Evolutionary conservation across 768 basidiomycete genomes (phyloP).

Genomic region (Hypholoma sublateritium): DNA sequence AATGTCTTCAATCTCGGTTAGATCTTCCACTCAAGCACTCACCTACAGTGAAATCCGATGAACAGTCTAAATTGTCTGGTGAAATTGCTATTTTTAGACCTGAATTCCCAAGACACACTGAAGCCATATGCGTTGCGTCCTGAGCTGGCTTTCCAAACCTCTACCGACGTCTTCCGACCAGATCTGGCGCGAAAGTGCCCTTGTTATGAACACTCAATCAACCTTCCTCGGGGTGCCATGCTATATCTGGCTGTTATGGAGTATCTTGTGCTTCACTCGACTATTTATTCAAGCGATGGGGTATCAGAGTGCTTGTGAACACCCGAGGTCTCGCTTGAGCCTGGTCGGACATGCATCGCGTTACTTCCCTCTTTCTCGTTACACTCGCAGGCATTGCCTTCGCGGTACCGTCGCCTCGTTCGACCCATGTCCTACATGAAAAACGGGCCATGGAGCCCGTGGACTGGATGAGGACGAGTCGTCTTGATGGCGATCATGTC

Average conservation of each 20-base stretch:
- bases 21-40: too few relatives aligned
- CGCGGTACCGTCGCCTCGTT: constrained; percentile 19
- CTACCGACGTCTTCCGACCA: constrained; percentile 2
- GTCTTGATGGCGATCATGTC: constrained; percentile 23
- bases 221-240: neutral
- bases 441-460: constrained; percentile 26
- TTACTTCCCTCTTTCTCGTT: constrained; percentile 4
- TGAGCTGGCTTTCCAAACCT: neutral
- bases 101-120: constrained; percentile 3
- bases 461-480: constrained; percentile 23
- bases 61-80: neutral
- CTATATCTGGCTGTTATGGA: constrained; percentile 4
- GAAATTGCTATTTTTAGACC: neutral
- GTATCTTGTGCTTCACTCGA: neutral
- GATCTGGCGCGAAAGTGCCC: neutral
- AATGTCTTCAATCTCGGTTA: too few relatives aligned
- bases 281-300: neutral
- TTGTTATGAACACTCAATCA: neutral
- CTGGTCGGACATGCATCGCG: constrained; percentile 1
- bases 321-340: neutral
- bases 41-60: too few relatives aligned
- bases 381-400: constrained; percentile 11
- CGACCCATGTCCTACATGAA: constrained; percentile 29
- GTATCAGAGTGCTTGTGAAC: neutral
- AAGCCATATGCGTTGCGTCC: constrained; percentile 3